Conservation (phyloP, 441 rosid species). For the Jatropha podagrica region DNA sequence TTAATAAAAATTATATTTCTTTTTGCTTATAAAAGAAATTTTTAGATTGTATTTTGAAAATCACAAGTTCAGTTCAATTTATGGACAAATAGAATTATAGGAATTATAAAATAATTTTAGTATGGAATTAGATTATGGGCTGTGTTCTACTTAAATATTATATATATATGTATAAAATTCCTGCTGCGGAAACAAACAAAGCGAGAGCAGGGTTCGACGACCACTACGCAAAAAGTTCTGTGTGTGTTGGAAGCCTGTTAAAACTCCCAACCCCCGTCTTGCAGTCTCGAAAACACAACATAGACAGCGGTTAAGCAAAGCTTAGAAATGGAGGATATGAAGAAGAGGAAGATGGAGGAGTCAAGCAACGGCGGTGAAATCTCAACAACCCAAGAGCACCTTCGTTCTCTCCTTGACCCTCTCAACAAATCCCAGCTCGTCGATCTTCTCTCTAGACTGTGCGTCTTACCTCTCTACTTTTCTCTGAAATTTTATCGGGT, state of each 20-base stretch:
- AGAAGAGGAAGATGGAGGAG: constrained; percentile 52
- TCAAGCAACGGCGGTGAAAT: constrained; percentile 23
- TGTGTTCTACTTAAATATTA: too few relatives aligned
- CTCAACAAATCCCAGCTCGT: constrained; percentile 55
- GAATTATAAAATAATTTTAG: too few relatives aligned
- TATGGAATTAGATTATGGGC: too few relatives aligned
- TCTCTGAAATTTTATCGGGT: background rate
- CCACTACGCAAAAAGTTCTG: background rate
- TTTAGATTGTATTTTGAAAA: too few relatives aligned
- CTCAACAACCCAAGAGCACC: constrained; percentile 33
- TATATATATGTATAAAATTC: too few relatives aligned
- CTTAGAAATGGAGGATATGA: constrained; percentile 37
- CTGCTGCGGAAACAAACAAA: background rate
- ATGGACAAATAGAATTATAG: too few relatives aligned
- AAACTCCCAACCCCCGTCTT: background rate
- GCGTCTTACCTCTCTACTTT: constrained; percentile 10
- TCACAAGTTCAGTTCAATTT: too few relatives aligned
- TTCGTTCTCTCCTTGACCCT: constrained; percentile 50
- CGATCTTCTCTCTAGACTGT: constrained; percentile 52
- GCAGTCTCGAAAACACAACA: background rate
- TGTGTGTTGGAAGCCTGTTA: background rate
- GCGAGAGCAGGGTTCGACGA: background rate
- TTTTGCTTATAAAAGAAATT: too few relatives aligned
- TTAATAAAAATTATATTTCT: too few relatives aligned
- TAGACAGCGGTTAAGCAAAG: background rate